These are phyloP conservation scores for Multifurca ochricompacta DNA, from an alignment of 768 basidiomycete species.

Conservation along the genomic window DNA sequence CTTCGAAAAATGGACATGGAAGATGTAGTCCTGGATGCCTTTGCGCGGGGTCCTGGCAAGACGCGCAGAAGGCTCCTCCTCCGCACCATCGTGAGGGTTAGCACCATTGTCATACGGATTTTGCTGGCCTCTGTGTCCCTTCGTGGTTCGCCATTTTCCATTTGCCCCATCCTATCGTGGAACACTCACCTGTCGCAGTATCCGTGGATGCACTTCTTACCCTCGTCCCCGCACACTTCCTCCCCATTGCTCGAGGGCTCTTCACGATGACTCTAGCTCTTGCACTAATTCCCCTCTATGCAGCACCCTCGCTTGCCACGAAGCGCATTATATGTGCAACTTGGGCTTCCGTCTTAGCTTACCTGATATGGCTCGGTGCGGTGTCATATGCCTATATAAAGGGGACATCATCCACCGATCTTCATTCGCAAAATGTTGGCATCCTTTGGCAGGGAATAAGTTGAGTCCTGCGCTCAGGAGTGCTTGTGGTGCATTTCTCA, in stretches of 20 bases:
- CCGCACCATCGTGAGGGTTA: constrained; percentile 36
- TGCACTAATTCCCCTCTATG: constrained; percentile 42
- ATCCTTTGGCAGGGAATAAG: constrained; percentile 58
- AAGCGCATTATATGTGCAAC: constrained; percentile 49
- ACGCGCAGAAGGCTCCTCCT: constrained; percentile 39
- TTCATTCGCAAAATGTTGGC: constrained; percentile 36
- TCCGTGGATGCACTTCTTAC: constrained; percentile 46
- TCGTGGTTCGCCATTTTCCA: constrained; percentile 40
- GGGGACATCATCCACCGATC: constrained; percentile 33
- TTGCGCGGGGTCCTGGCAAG: constrained; percentile 48
- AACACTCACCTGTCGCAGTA: constrained; percentile 33
- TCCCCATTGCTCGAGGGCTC: constrained; percentile 32
- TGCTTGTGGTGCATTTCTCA: background rate
- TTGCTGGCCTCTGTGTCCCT: constrained; percentile 56
- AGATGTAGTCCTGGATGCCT: constrained; percentile 55
- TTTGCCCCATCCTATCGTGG: constrained; percentile 2
- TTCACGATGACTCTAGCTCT: constrained; percentile 37
- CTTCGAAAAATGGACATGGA: constrained; percentile 56
- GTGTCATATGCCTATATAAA: constrained; percentile 44
- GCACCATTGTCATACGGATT: constrained; percentile 40
- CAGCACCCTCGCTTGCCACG: constrained; percentile 47
- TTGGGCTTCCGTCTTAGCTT: constrained; percentile 51
- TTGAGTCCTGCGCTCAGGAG: constrained; percentile 31
- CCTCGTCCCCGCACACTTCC: constrained; percentile 34
- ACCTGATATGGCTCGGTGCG: constrained; percentile 52